phyloP scores from a whole-genome alignment of 192 early-diverging fungal genomes.

The Coemansia pectinata region DNA sequence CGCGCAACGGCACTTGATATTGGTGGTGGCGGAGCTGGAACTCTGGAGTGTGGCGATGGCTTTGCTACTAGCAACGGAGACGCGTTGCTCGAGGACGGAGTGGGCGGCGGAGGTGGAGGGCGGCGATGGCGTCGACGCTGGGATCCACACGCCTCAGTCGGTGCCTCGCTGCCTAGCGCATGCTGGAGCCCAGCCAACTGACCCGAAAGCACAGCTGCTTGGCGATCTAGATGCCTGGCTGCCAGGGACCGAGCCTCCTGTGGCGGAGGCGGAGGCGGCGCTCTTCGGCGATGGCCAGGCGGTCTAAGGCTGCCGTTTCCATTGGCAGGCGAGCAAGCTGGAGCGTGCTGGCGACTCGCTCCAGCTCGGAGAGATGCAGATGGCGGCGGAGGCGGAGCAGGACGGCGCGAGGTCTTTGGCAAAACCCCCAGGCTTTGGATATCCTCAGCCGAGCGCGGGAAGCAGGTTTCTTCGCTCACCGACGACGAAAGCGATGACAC shows the following conservation, averaged over 20 bases:
- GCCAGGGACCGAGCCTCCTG: background rate
- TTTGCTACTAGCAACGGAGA: background rate
- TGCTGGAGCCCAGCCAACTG: background rate
- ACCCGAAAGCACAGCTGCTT: background rate
- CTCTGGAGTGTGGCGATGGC: background rate
- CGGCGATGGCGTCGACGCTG: constrained; percentile 2
- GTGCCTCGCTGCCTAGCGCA: background rate
- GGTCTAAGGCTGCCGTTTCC: background rate
- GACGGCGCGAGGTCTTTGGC: constrained; percentile 15
- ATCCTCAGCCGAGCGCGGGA: constrained; percentile 10
- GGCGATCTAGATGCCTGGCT: background rate
- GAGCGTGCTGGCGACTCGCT: background rate
- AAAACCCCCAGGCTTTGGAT: background rate
- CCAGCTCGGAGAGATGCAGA: background rate
- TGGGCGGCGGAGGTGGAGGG: constrained; percentile 23
- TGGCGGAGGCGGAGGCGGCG: constrained; percentile 35
- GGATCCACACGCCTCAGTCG: background rate
- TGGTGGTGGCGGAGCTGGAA: constrained; percentile 26
- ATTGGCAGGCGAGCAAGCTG: background rate
- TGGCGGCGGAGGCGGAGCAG: constrained; percentile 27
- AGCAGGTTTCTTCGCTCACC: constrained; percentile 50
- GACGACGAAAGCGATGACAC: constrained; percentile 38
- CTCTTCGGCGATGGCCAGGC: constrained; percentile 22
- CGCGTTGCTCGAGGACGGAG: constrained; percentile 4
- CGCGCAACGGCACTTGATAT: constrained; percentile 9